phyloP scores from a whole-genome alignment of 306 rosid species.

The Aeschynomene evenia region DNA sequence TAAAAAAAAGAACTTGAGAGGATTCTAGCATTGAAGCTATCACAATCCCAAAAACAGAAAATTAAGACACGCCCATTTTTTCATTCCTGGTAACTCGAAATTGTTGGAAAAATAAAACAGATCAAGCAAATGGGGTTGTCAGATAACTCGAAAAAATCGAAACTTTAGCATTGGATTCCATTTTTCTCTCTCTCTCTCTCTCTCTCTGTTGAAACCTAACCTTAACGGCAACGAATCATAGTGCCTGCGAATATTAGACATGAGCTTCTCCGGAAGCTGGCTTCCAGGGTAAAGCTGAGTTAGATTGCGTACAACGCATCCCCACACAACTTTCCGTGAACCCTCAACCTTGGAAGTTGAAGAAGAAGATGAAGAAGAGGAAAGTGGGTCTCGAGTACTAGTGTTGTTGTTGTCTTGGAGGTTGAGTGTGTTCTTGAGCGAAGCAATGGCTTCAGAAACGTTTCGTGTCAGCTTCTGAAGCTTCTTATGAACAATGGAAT shows the following conservation, averaged over 20 bases:
- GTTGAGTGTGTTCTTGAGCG: constrained; percentile 70
- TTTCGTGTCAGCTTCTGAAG: constrained; percentile 77
- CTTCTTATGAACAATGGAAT: constrained; percentile 64
- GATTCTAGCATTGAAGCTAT: background rate
- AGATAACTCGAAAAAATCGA: background rate
- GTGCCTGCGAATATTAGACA: constrained; percentile 81
- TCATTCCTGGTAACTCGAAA: background rate
- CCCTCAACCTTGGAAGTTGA: constrained; percentile 41
- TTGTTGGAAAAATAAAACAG: background rate
- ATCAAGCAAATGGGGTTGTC: background rate
- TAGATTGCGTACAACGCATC: constrained; percentile 69
- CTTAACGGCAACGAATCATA: constrained; percentile 90
- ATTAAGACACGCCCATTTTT: background rate
- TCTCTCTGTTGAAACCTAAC: too few species aligned
- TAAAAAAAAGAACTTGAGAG: background rate
- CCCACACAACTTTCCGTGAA: constrained; percentile 71
- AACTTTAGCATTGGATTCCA: constrained; percentile 19
- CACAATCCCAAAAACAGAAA: background rate
- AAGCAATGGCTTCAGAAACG: constrained; percentile 73
- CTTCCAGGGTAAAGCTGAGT: constrained; percentile 88
- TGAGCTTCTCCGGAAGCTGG: constrained; percentile 88
- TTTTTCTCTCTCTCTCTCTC: too few species aligned
- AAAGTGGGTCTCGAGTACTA: constrained; percentile 34
- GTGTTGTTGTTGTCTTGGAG: constrained; percentile 39
- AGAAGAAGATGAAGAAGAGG: constrained; percentile 29